phyloP scores from a whole-genome alignment of 805 yeast species.

The Myxozyma lipomycoides region DNA sequence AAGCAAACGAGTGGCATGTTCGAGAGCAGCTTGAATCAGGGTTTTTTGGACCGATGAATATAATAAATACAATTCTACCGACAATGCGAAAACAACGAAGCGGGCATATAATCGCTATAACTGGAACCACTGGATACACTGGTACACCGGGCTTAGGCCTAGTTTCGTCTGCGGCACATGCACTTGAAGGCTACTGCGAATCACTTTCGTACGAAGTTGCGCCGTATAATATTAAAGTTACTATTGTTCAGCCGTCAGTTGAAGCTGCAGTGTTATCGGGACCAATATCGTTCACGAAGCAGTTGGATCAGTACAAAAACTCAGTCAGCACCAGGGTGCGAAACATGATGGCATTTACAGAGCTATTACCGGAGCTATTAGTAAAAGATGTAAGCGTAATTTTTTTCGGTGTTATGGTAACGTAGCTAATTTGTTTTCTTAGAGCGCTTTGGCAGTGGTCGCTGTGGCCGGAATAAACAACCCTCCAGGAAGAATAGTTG shows the following conservation, averaged over 20 bases:
- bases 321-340: conserved; percentile 26
- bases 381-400: conserved; percentile 24
- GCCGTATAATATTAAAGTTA: conserved; percentile 32
- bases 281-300: conserved; percentile 19
- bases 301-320: conserved; percentile 18
- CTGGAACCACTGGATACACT: conserved; percentile 31
- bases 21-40: conserved; percentile 27
- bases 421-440: conserved; percentile 1
- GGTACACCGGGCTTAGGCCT: conserved; percentile 35
- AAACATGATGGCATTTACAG: conserved; percentile 17
- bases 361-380: conserved; percentile 27
- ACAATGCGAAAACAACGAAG: conserved; percentile 26
- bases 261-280: conserved; percentile 30
- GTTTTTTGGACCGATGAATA: conserved; percentile 30
- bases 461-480: conserved; percentile 35
- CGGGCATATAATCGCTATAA: conserved; percentile 35
- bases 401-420: neutral
- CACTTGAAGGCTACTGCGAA: conserved; percentile 37
- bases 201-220: conserved; percentile 34
- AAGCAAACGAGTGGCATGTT: conserved; percentile 29
- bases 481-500: conserved; percentile 35
- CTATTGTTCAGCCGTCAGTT: conserved; percentile 34
- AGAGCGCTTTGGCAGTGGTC: conserved; percentile 27
- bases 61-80: conserved; percentile 34
- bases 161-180: conserved; percentile 33